Evolutionary conservation across 768 basidiomycete genomes (phyloP).

Genomic region (Coprinopsis strossmayeri): DNA sequence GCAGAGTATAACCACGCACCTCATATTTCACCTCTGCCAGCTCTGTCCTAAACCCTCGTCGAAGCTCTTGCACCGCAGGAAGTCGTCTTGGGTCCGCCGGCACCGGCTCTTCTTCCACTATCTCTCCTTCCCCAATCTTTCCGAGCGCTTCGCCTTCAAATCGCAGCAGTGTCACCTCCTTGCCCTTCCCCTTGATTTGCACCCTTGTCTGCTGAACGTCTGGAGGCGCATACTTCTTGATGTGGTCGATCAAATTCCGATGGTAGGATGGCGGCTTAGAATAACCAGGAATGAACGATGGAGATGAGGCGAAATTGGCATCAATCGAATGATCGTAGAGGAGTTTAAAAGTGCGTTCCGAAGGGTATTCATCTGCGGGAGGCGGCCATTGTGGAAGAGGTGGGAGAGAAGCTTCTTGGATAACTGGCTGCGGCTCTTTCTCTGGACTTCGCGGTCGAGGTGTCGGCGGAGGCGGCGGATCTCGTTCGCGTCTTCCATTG

Average conservation of each 20-base stretch:
- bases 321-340: slow-evolving; percentile 58
- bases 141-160: slow-evolving; percentile 51
- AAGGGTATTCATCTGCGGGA: slow-evolving; percentile 34
- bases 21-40: slow-evolving; percentile 48
- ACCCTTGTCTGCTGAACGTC: slow-evolving; percentile 36
- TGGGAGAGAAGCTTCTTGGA: slow-evolving; percentile 8
- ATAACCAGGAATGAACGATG: slow-evolving; percentile 13
- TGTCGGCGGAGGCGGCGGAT: slow-evolving; percentile 6
- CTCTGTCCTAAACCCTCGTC: slow-evolving; percentile 20
- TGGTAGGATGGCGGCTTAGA: slow-evolving; percentile 22
- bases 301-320: slow-evolving; percentile 20
- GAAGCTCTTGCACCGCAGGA: slow-evolving; percentile 22
- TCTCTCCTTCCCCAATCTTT: slow-evolving; percentile 18
- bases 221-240: slow-evolving; percentile 26
- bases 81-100: slow-evolving; percentile 51
- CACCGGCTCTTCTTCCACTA: slow-evolving; percentile 29
- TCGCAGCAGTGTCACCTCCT: slow-evolving; percentile 44
- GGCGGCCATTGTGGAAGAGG: slow-evolving; percentile 46
- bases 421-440: slow-evolving; percentile 1
- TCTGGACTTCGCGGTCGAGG: slow-evolving; percentile 7
- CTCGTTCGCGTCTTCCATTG: not conserved
- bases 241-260: slow-evolving; percentile 32
- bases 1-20: slow-evolving; percentile 30
- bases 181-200: slow-evolving; percentile 59
- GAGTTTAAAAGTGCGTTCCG: slow-evolving; percentile 47